Evolutionary conservation across 2,329 filamentous ascomycete species (phyloP).

Genomic region (Talaromyces rugulosus): DNA sequence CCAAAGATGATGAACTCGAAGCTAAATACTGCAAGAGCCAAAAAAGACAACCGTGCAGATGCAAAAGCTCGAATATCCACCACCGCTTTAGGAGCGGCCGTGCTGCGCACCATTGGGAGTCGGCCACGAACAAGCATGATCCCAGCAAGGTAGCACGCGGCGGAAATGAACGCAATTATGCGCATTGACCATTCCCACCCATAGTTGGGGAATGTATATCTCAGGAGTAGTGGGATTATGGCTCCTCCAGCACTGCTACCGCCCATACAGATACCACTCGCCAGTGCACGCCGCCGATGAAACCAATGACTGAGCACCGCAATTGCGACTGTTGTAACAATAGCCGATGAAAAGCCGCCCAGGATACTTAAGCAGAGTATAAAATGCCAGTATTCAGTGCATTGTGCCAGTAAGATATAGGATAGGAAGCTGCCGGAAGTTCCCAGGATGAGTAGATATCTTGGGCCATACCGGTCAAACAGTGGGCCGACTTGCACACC

Average conservation of each 20-base stretch:
- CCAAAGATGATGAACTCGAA: conserved; percentile 50
- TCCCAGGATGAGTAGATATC: conserved; percentile 36
- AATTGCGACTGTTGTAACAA: conserved; percentile 34
- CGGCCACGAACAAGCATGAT: conserved; percentile 32
- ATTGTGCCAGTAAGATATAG: conserved; percentile 47
- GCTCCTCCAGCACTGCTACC: conserved; percentile 37
- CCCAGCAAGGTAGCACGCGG: conserved; percentile 28
- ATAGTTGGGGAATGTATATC: conserved; percentile 25
- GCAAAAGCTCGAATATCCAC: conserved; percentile 41
- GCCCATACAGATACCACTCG: conserved; percentile 37
- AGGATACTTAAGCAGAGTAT: conserved; percentile 36
- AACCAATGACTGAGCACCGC: conserved; percentile 41
- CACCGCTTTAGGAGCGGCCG: conserved; percentile 17
- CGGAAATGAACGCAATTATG: conserved; percentile 32
- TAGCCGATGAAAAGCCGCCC: conserved; percentile 30
- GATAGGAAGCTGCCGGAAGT: conserved; percentile 34
- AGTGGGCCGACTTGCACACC: conserved; percentile 48
- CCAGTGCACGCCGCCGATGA: conserved; percentile 31
- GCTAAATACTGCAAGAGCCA: conserved; percentile 41
- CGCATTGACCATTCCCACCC: conserved; percentile 36
- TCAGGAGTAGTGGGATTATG: conserved; percentile 33
- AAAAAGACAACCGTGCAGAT: conserved; percentile 39
- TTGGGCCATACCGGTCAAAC: conserved; percentile 47
- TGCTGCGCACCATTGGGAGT: conserved; percentile 24
- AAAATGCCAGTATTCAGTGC: conserved; percentile 48